These are phyloP conservation scores for Dorcoceras hygrometricum DNA, from an alignment of 257 asterid species.

Conservation along the genomic window DNA sequence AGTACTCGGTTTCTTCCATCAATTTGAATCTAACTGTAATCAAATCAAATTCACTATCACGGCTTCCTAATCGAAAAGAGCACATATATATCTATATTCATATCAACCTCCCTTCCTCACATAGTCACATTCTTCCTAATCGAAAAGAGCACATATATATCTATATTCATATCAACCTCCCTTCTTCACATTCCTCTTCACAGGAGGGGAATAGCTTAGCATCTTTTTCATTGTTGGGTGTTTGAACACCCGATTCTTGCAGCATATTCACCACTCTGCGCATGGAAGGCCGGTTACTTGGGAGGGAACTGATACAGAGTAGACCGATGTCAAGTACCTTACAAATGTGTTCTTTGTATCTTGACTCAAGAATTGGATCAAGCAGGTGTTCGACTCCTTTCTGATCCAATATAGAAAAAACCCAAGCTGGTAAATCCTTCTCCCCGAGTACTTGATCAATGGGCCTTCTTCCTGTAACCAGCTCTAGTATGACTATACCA, in stretches of 20 bases:
- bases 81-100: neutral
- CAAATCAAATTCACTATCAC: neutral
- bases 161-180: neutral
- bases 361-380: slow-evolving; percentile 46
- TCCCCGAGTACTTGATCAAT: slow-evolving; percentile 44
- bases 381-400: slow-evolving; percentile 44
- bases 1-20: neutral
- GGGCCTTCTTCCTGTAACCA: slow-evolving; percentile 59
- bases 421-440: slow-evolving; percentile 61
- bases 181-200: slow-evolving; percentile 7
- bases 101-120: slow-evolving; percentile 7
- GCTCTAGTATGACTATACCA: slow-evolving; percentile 68
- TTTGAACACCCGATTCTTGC: slow-evolving; percentile 37
- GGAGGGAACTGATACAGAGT: slow-evolving; percentile 50
- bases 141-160: neutral
- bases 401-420: slow-evolving; percentile 33
- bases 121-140: no score
- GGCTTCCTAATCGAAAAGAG: neutral
- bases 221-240: slow-evolving; percentile 25
- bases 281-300: slow-evolving; percentile 76
- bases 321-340: slow-evolving; percentile 55
- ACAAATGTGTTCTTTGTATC: slow-evolving; percentile 35
- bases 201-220: slow-evolving; percentile 22
- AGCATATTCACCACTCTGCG: slow-evolving; percentile 62
- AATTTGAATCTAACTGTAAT: neutral